These are phyloP conservation scores for Rubia tinctorum DNA, from an alignment of 305 asterid species.

Conservation along the genomic window DNA sequence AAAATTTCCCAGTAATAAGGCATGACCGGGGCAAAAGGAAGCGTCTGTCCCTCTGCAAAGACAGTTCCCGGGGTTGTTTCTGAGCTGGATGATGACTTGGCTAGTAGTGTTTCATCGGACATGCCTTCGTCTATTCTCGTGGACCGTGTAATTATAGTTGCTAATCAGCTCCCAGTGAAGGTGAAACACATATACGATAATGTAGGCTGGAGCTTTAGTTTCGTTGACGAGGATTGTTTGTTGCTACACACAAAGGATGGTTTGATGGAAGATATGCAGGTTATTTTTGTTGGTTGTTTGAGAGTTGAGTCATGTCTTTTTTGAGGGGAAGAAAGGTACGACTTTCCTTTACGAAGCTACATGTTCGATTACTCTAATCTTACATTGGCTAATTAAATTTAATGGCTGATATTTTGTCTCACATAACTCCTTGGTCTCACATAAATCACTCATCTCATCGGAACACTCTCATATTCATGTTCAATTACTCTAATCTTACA, in stretches of 20 bases:
- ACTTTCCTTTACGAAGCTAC: too few species aligned
- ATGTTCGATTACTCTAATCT: too few species aligned
- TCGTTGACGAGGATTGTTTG: conserved; percentile 42
- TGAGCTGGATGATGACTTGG: conserved; percentile 48
- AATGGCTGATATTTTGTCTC: too few species aligned
- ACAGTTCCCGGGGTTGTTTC: conserved; percentile 49
- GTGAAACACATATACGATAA: conserved; percentile 46
- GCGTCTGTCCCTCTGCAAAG: conserved; percentile 41
- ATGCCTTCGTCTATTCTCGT: conserved; percentile 35
- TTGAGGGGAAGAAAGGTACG: too few species aligned
- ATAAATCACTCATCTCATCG: too few species aligned
- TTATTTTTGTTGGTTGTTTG: conserved; percentile 43
- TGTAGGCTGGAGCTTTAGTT: conserved; percentile 46
- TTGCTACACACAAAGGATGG: conserved; percentile 42
- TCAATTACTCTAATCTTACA: too few species aligned
- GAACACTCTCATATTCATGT: too few species aligned
- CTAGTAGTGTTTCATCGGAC: conserved; percentile 44
- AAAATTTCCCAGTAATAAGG: conserved; percentile 46
- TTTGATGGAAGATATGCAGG: conserved; percentile 49
- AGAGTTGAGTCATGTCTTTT: conserved; percentile 26
- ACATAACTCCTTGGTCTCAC: too few species aligned
- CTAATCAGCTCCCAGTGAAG: conserved; percentile 47
- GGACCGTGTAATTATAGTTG: conserved; percentile 45
- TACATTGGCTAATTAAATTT: too few species aligned
- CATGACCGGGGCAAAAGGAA: conserved; percentile 28